Conservation (phyloP, 2,329 filamentous ascomycete genomes). For the Didymella lethalis region DNA sequence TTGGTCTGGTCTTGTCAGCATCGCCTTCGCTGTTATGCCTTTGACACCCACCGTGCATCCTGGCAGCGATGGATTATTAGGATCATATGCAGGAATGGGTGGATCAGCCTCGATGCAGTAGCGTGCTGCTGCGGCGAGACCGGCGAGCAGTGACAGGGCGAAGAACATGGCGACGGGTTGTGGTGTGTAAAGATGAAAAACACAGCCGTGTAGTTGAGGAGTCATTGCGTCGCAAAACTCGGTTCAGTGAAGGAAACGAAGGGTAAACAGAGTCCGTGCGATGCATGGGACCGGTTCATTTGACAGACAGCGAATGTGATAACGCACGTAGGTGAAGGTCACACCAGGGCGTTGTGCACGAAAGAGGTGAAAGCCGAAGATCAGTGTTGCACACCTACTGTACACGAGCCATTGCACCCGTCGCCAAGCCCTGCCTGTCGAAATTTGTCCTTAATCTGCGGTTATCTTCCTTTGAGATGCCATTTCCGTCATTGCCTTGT, state of each 20-base stretch:
- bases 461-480: no score
- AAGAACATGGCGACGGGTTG: not conserved
- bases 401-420: not conserved
- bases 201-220: not conserved
- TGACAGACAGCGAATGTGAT: not conserved
- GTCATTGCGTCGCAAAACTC: not conserved
- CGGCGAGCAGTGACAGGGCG: not conserved
- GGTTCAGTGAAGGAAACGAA: not conserved
- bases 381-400: not conserved
- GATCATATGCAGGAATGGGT: not conserved
- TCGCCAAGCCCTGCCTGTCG: not conserved
- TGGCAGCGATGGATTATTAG: not conserved
- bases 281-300: not conserved
- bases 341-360: not conserved
- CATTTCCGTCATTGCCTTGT: no score
- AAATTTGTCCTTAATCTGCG: not conserved
- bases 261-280: not conserved
- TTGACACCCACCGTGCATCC: not conserved
- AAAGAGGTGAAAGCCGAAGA: not conserved
- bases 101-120: not conserved
- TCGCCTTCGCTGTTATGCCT: no score
- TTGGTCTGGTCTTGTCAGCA: not conserved
- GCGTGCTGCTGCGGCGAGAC: not conserved
- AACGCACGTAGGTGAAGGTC: conserved; percentile 3
- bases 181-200: not conserved